phyloP scores from a whole-genome alignment of 306 rosid genomes.

The Abrus pulchellus region DNA sequence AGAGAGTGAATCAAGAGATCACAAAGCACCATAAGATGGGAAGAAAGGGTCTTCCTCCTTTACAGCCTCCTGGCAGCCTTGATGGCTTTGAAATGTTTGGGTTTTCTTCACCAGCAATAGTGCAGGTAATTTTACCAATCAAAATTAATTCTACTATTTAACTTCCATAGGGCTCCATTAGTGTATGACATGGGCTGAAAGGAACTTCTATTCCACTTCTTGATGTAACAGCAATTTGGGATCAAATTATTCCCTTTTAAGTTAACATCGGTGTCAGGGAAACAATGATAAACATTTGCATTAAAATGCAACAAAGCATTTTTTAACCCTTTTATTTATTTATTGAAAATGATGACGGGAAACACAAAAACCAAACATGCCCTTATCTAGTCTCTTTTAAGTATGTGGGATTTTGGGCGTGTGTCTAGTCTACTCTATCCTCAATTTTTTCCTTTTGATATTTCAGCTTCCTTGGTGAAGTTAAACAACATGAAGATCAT shows the following conservation, averaged over 20 bases:
- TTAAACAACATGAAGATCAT: not conserved
- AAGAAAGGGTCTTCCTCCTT: slow-evolving; percentile 83
- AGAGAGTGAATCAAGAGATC: slow-evolving; percentile 92
- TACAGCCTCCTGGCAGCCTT: slow-evolving; percentile 98
- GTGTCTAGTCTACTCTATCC: not conserved
- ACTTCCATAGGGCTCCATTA: slow-evolving; percentile 2
- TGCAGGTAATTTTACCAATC: slow-evolving; percentile 75
- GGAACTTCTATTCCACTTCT: slow-evolving; percentile 23
- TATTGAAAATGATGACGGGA: not conserved
- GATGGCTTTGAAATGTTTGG: slow-evolving; percentile 99
- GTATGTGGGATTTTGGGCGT: slow-evolving; percentile 3
- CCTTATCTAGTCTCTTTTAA: slow-evolving; percentile 13
- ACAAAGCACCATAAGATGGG: slow-evolving; percentile 88
- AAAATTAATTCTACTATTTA: slow-evolving; percentile 3
- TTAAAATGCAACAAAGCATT: not conserved
- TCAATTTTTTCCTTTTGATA: not conserved
- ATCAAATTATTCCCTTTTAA: slow-evolving; percentile 2
- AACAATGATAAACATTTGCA: not conserved
- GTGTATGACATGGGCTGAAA: slow-evolving; percentile 25
- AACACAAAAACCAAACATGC: slow-evolving; percentile 1
- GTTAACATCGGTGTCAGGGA: slow-evolving; percentile 27
- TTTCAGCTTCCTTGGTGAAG: not conserved
- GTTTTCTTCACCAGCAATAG: slow-evolving; percentile 93
- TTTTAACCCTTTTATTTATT: slow-evolving; percentile 14
- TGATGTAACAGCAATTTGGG: slow-evolving; percentile 15